phyloP scores from a whole-genome alignment of 176 grass and related monocot species.

The Oryza coarctata region DNA sequence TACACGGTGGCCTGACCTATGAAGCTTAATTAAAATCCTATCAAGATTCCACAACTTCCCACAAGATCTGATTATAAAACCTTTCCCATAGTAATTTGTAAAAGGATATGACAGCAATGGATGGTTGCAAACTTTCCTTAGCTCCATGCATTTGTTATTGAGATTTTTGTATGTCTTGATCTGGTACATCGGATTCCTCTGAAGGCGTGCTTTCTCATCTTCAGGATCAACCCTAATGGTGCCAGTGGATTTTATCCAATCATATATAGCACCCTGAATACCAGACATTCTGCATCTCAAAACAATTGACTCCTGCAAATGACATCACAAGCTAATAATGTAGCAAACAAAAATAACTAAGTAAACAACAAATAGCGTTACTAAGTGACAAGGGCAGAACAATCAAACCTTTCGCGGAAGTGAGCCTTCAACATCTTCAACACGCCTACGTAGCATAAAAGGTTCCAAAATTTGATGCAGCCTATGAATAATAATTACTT shows the following conservation, averaged over 20 bases:
- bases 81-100: constrained; percentile 68
- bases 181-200: constrained; percentile 93
- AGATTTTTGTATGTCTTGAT: constrained; percentile 85
- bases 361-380: not conserved
- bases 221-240: constrained; percentile 99
- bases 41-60: constrained; percentile 99
- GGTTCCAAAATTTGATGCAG: constrained; percentile 98
- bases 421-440: constrained; percentile 99
- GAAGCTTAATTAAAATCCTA: constrained; percentile 94
- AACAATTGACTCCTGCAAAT: constrained; percentile 81
- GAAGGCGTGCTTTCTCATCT: constrained; percentile 64
- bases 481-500: constrained; percentile 97
- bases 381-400: constrained; percentile 20
- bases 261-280: constrained; percentile 89
- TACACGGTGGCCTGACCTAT: constrained; percentile 85
- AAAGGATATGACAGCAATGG: constrained; percentile 89
- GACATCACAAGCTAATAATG: constrained; percentile 30
- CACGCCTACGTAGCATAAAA: constrained; percentile 93
- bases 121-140: constrained; percentile 99
- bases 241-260: constrained; percentile 99
- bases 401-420: constrained; percentile 80
- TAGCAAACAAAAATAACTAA: not conserved
- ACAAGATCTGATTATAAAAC: constrained; percentile 91
- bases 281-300: constrained; percentile 98
- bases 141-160: constrained; percentile 98